phyloP scores from a whole-genome alignment of 352 stramenopile species.

The Pythium apleroticum region DNA sequence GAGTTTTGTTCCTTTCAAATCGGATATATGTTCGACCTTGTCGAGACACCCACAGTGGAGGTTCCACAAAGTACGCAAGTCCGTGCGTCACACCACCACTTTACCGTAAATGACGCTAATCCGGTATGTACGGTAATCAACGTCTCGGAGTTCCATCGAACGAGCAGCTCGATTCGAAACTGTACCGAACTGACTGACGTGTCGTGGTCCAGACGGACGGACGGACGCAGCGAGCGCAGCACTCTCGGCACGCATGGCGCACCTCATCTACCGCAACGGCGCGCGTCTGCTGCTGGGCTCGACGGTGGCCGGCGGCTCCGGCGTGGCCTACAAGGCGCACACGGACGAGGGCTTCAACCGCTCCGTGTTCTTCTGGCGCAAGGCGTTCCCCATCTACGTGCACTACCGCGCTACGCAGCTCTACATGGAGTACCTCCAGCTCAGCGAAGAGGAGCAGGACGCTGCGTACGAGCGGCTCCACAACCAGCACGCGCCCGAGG shows the following conservation, averaged over 20 bases:
- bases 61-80: constrained; percentile 1
- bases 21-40: neutral
- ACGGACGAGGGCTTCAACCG: constrained; percentile 79
- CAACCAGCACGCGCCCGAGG: constrained; percentile 67
- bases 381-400: constrained; percentile 85
- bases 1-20: neutral
- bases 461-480: constrained; percentile 74
- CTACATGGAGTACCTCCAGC: constrained; percentile 57
- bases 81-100: neutral
- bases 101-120: neutral
- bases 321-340: constrained; percentile 58
- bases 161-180: constrained; percentile 15
- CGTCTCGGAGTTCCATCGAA: constrained; percentile 18
- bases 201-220: neutral
- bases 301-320: constrained; percentile 41
- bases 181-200: constrained; percentile 2
- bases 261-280: constrained; percentile 57
- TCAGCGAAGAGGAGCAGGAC: constrained; percentile 58
- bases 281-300: constrained; percentile 57
- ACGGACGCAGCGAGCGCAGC: neutral
- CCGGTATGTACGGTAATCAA: neutral
- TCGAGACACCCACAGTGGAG: too few species aligned
- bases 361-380: constrained; percentile 85
- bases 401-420: constrained; percentile 78
- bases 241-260: constrained; percentile 29